These are phyloP conservation scores for Neocatenulostroma microsporum DNA, from an alignment of 2,329 filamentous ascomycete species.

Conservation along the genomic window DNA sequence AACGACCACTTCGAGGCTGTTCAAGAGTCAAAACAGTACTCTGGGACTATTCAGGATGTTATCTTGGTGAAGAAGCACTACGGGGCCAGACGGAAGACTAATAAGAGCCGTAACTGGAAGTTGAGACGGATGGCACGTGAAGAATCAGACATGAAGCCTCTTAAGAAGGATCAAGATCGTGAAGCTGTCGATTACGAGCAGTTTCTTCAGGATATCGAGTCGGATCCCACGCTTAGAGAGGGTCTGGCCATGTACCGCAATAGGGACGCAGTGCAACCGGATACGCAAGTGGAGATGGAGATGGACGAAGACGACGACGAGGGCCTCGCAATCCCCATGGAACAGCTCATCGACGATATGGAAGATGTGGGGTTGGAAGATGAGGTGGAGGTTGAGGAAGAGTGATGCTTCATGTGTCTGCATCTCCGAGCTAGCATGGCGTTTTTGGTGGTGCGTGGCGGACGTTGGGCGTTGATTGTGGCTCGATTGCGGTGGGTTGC, in stretches of 20 bases:
- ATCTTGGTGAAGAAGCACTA: conserved; percentile 97
- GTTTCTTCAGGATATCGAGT: conserved; percentile 94
- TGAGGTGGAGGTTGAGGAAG: conserved; percentile 25
- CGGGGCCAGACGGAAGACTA: conserved; percentile 72
- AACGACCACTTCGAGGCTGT: conserved; percentile 76
- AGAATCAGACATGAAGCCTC: conserved; percentile 75
- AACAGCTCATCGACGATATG: conserved; percentile 75
- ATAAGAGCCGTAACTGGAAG: conserved; percentile 69
- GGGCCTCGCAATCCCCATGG: conserved; percentile 44
- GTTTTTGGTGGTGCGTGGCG: too few species aligned
- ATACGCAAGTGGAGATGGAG: conserved; percentile 50
- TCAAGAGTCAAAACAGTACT: conserved; percentile 67
- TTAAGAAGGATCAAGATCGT: conserved; percentile 78
- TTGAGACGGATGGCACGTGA: conserved; percentile 90
- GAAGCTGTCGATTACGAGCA: conserved; percentile 93
- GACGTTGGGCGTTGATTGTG: too few species aligned
- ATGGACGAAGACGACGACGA: conserved; percentile 46
- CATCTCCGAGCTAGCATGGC: too few species aligned
- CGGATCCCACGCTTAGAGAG: conserved; percentile 78
- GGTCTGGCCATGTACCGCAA: conserved; percentile 81
- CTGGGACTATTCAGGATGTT: conserved; percentile 78
- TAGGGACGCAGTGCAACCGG: conserved; percentile 41
- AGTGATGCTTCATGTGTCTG: too few species aligned
- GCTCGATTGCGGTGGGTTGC: too few species aligned
- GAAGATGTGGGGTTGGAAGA: conserved; percentile 74